phyloP scores from a whole-genome alignment of 73 alveolate species.

The Tetrahymena malaccensis region DNA sequence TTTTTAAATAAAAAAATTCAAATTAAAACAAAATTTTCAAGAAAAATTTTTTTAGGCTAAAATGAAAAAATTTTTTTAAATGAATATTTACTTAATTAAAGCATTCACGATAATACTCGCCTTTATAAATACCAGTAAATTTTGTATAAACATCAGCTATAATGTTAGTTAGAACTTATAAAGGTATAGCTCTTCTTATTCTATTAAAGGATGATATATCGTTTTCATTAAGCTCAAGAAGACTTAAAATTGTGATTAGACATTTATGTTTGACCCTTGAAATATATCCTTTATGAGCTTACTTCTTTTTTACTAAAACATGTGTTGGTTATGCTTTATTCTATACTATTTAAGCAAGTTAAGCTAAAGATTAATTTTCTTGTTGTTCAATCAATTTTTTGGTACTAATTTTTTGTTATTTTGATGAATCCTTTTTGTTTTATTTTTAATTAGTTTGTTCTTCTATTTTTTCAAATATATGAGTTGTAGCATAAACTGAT shows the following conservation, averaged over 20 bases:
- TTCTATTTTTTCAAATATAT: background rate
- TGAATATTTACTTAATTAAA: slow-evolving; percentile 4
- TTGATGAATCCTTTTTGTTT: background rate
- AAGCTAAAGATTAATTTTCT: background rate
- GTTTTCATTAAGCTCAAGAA: slow-evolving; percentile 41
- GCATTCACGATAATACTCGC: background rate
- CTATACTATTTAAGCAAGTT: background rate
- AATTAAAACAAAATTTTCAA: no score
- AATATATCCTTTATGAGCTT: slow-evolving; percentile 25
- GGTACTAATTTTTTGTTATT: background rate
- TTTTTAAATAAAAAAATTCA: background rate
- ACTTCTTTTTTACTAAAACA: background rate
- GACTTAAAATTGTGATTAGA: slow-evolving; percentile 26
- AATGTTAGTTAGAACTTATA: slow-evolving; percentile 23
- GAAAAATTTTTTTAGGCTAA: no score
- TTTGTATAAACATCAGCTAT: slow-evolving; percentile 1
- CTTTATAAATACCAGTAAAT: slow-evolving; percentile 12
- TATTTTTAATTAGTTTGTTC: background rate
- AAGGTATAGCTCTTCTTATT: slow-evolving; percentile 38
- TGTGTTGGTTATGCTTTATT: background rate
- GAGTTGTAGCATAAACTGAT: background rate
- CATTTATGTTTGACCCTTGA: slow-evolving; percentile 43
- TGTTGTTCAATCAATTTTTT: background rate
- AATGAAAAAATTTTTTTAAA: no score
- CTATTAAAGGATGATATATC: slow-evolving; percentile 31